Percentiles rank a stretch among this genome's conserved stretches.
These are phyloP conservation scores for Candolleomyces aberdarensis DNA, from an alignment of 768 basidiomycete species.

Conservation along the genomic window DNA sequence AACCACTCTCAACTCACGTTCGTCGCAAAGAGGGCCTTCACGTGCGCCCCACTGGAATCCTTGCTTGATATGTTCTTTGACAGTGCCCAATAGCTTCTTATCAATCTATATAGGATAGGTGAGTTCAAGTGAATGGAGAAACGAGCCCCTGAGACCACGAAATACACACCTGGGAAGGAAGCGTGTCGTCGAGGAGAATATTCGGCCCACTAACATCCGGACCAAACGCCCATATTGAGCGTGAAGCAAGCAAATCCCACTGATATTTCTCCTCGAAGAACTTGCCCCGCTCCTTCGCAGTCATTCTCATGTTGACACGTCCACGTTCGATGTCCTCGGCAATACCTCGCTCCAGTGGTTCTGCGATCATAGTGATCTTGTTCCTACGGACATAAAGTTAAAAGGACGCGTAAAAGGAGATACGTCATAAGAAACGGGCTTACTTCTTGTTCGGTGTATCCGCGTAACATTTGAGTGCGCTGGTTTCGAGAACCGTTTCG, in stretches of 20 bases:
- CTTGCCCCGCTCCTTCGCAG: slow-evolving; percentile 89
- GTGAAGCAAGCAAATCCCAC: slow-evolving; percentile 95
- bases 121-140: background rate
- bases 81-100: slow-evolving; percentile 84
- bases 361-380: slow-evolving; percentile 98
- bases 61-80: slow-evolving; percentile 96
- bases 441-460: slow-evolving; percentile 99
- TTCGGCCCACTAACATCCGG: slow-evolving; percentile 96
- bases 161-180: slow-evolving; percentile 79
- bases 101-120: slow-evolving; percentile 57
- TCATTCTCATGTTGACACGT: slow-evolving; percentile 91
- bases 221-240: slow-evolving; percentile 99
- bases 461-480: slow-evolving; percentile 96
- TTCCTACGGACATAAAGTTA: slow-evolving; percentile 56
- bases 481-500: slow-evolving; percentile 97
- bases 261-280: slow-evolving; percentile 98
- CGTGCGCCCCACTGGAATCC: slow-evolving; percentile 99
- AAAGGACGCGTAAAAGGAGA: slow-evolving; percentile 7
- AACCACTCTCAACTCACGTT: slow-evolving; percentile 69
- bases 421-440: slow-evolving; percentile 23
- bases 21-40: slow-evolving; percentile 97
- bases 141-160: background rate
- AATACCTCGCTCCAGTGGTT: slow-evolving; percentile 92
- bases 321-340: slow-evolving; percentile 96
- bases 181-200: slow-evolving; percentile 89